Evolutionary conservation across 805 yeast genomes (phyloP).

Genomic region (Peterozyma xylosa): DNA sequence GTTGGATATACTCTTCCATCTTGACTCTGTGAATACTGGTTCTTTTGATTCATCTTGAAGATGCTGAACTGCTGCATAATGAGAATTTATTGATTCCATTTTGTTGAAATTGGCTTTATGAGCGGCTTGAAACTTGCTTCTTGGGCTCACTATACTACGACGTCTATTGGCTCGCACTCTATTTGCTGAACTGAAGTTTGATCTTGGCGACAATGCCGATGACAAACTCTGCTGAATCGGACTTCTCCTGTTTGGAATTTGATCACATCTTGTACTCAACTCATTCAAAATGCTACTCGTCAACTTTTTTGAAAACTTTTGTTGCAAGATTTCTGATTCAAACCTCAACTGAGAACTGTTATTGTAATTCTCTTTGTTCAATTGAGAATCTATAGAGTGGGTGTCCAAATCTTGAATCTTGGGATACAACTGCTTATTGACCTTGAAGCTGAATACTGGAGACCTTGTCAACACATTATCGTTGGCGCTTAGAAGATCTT

Average conservation of each 20-base stretch:
- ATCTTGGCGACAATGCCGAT: slow-evolving; percentile 3
- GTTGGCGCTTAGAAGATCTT: no score
- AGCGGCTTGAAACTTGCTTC: slow-evolving; percentile 29
- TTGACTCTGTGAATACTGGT: background rate
- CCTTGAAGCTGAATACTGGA: slow-evolving; percentile 7
- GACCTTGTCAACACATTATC: slow-evolving; percentile 2
- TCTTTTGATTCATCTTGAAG: background rate
- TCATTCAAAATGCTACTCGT: slow-evolving; percentile 38
- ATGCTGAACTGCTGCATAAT: slow-evolving; percentile 31
- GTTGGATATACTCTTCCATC: background rate
- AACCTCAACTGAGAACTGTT: slow-evolving; percentile 20
- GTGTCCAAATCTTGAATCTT: background rate
- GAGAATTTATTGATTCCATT: slow-evolving; percentile 43
- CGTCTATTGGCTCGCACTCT: slow-evolving; percentile 13
- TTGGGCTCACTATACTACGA: slow-evolving; percentile 8
- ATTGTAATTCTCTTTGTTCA: slow-evolving; percentile 22
- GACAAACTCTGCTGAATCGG: background rate
- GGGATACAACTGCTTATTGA: slow-evolving; percentile 4
- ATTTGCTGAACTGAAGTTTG: slow-evolving; percentile 2
- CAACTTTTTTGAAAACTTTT: slow-evolving; percentile 39
- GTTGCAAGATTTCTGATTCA: slow-evolving; percentile 30
- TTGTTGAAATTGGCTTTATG: slow-evolving; percentile 37
- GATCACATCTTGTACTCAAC: slow-evolving; percentile 31
- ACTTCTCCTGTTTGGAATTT: slow-evolving; percentile 19
- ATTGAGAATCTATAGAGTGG: slow-evolving; percentile 14